A percentile compares a stretch with the other conserved stretches of the same genome.
Conservation (phyloP, 805 yeast species). For the Yarrowia bubula region DNA sequence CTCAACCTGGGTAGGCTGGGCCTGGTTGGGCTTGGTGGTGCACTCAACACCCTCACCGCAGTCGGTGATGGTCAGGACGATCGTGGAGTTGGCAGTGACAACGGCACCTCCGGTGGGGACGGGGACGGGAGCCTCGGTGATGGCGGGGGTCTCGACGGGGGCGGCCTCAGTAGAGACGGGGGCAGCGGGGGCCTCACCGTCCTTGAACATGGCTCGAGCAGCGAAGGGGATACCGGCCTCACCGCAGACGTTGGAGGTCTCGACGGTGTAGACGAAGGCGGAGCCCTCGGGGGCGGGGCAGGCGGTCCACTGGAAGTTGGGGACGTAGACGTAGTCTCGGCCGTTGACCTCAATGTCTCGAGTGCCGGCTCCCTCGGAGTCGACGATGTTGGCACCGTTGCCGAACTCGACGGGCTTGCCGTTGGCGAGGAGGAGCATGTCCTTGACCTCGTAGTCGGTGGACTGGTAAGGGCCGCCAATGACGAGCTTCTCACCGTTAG, state of each 20-base stretch:
- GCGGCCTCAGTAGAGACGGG: conserved; percentile 6
- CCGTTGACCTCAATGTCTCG: conserved; percentile 4
- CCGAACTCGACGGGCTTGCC: conserved; percentile 22
- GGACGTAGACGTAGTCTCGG: conserved; percentile 16
- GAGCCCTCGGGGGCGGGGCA: conserved; percentile 19
- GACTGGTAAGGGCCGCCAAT: conserved; percentile 15
- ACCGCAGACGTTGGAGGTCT: conserved; percentile 10
- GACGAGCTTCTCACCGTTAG: conserved; percentile 15
- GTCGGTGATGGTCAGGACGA: conserved; percentile 14
- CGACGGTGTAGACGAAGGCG: conserved; percentile 7
- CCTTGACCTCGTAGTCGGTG: conserved; percentile 21
- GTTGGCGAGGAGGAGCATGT: conserved; percentile 19
- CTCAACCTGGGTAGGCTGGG: conserved; percentile 19
- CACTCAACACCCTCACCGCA: background rate
- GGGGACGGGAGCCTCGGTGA: conserved; percentile 26
- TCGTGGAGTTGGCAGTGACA: conserved; percentile 20
- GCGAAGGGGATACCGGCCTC: conserved; percentile 16
- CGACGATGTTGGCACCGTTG: conserved; percentile 10
- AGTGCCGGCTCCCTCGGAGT: conserved; percentile 16
- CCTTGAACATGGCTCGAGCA: conserved; percentile 4
- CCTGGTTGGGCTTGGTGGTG: background rate
- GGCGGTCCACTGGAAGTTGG: conserved; percentile 13
- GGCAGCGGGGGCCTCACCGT: background rate
- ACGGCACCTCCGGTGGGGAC: conserved; percentile 24
- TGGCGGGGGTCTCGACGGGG: conserved; percentile 19